A percentile compares a stretch with the other conserved stretches of the same genome.
Evolutionary conservation across 2,329 filamentous ascomycete genomes (phyloP).

Genomic region (Mariannaea sp.): DNA sequence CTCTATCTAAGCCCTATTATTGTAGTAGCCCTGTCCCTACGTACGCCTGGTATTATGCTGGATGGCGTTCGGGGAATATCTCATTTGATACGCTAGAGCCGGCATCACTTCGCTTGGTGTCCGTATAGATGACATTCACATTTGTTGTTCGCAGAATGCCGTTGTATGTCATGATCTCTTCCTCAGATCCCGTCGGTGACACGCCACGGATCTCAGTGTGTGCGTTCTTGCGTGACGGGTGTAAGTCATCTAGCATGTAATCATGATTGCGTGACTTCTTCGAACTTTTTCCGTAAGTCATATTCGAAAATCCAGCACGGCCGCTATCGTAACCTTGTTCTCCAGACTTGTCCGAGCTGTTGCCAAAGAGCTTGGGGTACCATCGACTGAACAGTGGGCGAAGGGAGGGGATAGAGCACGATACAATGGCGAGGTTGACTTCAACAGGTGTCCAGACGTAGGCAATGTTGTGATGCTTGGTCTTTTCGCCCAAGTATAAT

Average conservation of each 20-base stretch:
- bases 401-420: slow-evolving; percentile 42
- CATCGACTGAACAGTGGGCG: slow-evolving; percentile 42
- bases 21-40: no score
- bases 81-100: slow-evolving; percentile 1
- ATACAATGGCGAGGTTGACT: slow-evolving; percentile 45
- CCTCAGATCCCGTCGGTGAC: slow-evolving; percentile 43
- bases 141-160: slow-evolving; percentile 47
- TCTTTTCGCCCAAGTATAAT: slow-evolving; percentile 17
- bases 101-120: background rate
- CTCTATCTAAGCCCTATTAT: no score
- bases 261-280: slow-evolving; percentile 18
- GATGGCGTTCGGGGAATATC: background rate
- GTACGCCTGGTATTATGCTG: background rate
- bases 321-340: slow-evolving; percentile 3
- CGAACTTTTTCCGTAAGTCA: slow-evolving; percentile 4
- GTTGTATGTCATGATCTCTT: slow-evolving; percentile 49
- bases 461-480: slow-evolving; percentile 37
- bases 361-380: slow-evolving; percentile 39
- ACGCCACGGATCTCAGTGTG: slow-evolving; percentile 44
- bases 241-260: slow-evolving; percentile 33
- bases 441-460: slow-evolving; percentile 44
- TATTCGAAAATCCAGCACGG: slow-evolving; percentile 7
- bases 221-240: slow-evolving; percentile 20
- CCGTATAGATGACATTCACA: slow-evolving; percentile 32
- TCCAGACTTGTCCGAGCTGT: slow-evolving; percentile 22